phyloP scores from a whole-genome alignment of 352 stramenopile genomes.

The Phytophthora multivora region DNA sequence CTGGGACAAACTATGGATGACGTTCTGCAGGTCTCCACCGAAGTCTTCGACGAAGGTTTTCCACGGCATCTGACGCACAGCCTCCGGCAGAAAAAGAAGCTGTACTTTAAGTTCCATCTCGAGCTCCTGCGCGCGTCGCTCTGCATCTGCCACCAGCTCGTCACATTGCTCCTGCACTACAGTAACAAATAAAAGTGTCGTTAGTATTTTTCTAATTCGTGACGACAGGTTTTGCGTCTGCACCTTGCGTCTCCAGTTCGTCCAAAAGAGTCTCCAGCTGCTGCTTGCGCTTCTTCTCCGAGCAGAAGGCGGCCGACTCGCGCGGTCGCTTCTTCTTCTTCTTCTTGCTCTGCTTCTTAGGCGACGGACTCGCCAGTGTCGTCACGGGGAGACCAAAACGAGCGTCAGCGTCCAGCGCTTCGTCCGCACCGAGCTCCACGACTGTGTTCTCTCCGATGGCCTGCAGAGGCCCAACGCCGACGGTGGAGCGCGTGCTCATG shows the following conservation, averaged over 20 bases:
- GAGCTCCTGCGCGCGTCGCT: conserved; percentile 65
- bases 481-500: conserved; percentile 16
- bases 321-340: conserved; percentile 40
- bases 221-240: background rate
- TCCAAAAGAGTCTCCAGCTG: conserved; percentile 51
- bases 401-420: conserved; percentile 10
- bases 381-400: conserved; percentile 13
- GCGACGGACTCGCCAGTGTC: conserved; percentile 24
- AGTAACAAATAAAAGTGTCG: background rate
- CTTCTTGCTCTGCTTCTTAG: conserved; percentile 33
- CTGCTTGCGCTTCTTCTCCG: conserved; percentile 51
- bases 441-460: conserved; percentile 74
- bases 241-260: conserved; percentile 71
- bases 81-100: conserved; percentile 73
- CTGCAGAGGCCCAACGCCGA: conserved; percentile 36
- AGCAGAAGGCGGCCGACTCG: conserved; percentile 17
- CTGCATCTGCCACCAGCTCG: conserved; percentile 52
- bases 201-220: conserved; percentile 6
- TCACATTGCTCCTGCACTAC: conserved; percentile 73
- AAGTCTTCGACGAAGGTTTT: conserved; percentile 85
- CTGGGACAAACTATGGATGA: conserved; percentile 68
- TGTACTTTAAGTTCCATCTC: conserved; percentile 81
- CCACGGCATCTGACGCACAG: conserved; percentile 78
- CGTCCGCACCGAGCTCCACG: conserved; percentile 39
- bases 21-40: conserved; percentile 70